Conservation (phyloP, 768 basidiomycete genomes). For the Suillus alpinus region DNA sequence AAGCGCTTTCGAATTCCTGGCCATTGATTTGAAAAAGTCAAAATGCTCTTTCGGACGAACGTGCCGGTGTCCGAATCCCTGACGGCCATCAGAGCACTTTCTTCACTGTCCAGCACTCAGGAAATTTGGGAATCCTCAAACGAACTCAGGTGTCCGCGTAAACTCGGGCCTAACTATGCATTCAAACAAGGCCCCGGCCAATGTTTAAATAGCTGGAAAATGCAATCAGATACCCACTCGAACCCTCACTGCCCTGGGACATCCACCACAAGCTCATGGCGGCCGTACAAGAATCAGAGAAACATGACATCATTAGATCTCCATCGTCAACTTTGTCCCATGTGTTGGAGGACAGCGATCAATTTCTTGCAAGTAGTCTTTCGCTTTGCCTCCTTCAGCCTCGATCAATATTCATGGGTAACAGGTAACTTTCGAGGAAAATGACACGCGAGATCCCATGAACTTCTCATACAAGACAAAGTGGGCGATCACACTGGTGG, state of each 20-base stretch:
- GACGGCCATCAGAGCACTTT: neutral
- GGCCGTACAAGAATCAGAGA: neutral
- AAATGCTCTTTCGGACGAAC: neutral
- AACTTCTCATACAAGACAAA: constrained; percentile 33
- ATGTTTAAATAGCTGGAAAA: neutral
- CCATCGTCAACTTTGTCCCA: neutral
- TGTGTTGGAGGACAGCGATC: neutral
- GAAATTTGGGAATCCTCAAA: neutral
- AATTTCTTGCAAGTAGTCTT: constrained; percentile 1
- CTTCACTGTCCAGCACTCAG: neutral
- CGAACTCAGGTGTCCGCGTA: neutral
- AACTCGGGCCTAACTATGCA: neutral
- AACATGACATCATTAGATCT: neutral
- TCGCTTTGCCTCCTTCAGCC: neutral
- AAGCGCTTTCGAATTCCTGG: neutral
- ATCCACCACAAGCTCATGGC: neutral
- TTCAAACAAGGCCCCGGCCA: neutral
- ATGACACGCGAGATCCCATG: constrained; percentile 35
- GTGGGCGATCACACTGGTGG: constrained; percentile 30
- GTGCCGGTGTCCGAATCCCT: neutral
- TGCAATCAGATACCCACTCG: too few relatives aligned
- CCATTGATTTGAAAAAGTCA: neutral
- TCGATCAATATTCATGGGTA: neutral
- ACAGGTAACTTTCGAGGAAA: constrained; percentile 35
- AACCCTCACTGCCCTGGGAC: neutral